Conservation (phyloP, 495 filamentous ascomycete species). For the Talaromyces nanjingensis region DNA sequence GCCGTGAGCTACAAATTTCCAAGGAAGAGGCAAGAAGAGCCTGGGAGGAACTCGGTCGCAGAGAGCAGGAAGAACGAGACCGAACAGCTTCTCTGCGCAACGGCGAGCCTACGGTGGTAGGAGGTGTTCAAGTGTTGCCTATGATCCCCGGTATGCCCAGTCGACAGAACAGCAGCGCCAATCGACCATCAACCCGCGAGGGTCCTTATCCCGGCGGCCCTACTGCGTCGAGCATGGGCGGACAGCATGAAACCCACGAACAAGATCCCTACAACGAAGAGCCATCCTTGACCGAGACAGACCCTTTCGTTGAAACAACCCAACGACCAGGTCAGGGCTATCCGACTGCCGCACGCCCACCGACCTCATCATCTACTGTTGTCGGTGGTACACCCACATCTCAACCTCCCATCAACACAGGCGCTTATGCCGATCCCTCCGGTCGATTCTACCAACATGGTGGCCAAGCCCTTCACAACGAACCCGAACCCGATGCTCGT, state of each 20-base stretch:
- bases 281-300: slow-evolving; percentile 46
- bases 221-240: slow-evolving; percentile 19
- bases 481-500: slow-evolving; percentile 38
- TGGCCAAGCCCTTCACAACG: slow-evolving; percentile 28
- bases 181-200: slow-evolving; percentile 42
- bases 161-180: slow-evolving; percentile 49
- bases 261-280: slow-evolving; percentile 19
- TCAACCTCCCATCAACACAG: slow-evolving; percentile 11
- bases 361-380: slow-evolving; percentile 14
- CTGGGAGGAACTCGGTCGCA: slow-evolving; percentile 92
- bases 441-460: slow-evolving; percentile 42
- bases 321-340: slow-evolving; percentile 23
- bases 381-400: slow-evolving; percentile 15
- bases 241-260: slow-evolving; percentile 17
- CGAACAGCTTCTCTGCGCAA: slow-evolving; percentile 75
- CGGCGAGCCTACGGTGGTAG: slow-evolving; percentile 82
- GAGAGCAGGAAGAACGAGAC: slow-evolving; percentile 94
- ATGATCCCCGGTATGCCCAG: slow-evolving; percentile 73
- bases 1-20: slow-evolving; percentile 83
- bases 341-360: slow-evolving; percentile 14
- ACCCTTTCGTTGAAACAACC: slow-evolving; percentile 45
- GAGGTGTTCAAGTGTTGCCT: slow-evolving; percentile 93
- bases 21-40: slow-evolving; percentile 94
- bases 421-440: slow-evolving; percentile 15
- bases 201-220: slow-evolving; percentile 31